Evolutionary conservation across 2,329 filamentous ascomycete genomes (phyloP), one percentile per base, ranked within the genome.

Genomic region (Cyphellophora europaea): DNA sequence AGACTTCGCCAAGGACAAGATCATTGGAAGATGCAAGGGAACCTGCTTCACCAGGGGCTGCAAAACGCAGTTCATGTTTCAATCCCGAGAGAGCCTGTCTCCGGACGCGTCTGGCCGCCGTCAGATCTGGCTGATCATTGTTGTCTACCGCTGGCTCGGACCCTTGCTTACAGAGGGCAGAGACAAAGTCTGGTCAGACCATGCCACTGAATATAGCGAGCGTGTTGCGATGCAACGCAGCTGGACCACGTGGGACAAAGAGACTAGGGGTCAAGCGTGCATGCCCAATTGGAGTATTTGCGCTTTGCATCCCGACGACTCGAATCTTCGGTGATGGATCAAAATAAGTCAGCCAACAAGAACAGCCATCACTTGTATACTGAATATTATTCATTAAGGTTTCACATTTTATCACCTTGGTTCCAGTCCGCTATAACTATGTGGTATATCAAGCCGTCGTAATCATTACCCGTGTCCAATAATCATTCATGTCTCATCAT

Each of bases 241-340:
- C 27, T 50, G 48, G 48, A 36, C 32, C 16, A 40, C 37, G 6
- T 44, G 44, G 37, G 45, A 44, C 28, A 45, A 36, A 18, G 14
- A 36, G 21, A 38, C 17, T 32, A 29, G 41, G 15, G 37, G 36
- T 18, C 29, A 34, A 18, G 41, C 37, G 32, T 48, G 45, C 16
- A 48, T 50, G 44, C 45, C 48, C n/a, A 48, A 50, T 23, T 50
- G 48, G 48, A 38, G 33, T 12, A 47, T 50, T 6, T 50, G 45
- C 25, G 34, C 48, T 17, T 35, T 50, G 17, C 42, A 48, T 21
- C 42, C 45, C 12, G 45, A 49, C 19, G 48, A 50, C 30, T 45
- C 40, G 27, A 49, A 45, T 25, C 28, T 49, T 19, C 36, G 42
- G 14, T 47, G 37, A 47, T n/a, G n/a, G n/a, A n/a, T n/a, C n/a